phyloP scores from a whole-genome alignment of 371 early-diverging fungal genomes.

The Mucor plumbeus region DNA sequence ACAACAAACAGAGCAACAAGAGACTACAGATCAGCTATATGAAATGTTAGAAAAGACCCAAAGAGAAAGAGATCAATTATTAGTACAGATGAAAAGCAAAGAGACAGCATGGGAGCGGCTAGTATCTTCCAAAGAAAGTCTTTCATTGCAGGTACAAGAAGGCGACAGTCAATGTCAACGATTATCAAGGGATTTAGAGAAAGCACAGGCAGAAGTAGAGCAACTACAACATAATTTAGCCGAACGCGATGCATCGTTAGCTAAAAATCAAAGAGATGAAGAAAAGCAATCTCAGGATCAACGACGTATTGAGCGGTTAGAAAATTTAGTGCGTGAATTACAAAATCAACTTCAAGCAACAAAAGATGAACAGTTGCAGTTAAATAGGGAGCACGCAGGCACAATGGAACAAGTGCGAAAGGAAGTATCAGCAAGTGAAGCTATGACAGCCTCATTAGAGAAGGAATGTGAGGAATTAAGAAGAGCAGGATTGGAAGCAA shows the following conservation, averaged over 20 bases:
- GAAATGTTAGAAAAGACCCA: constrained; percentile 43
- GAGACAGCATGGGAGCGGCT: constrained; percentile 51
- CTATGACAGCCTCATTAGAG: constrained; percentile 40
- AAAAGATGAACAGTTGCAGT: constrained; percentile 13
- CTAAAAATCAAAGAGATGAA: constrained; percentile 30
- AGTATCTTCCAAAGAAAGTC: constrained; percentile 48
- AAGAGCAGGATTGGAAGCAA: constrained; percentile 41
- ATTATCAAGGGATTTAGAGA: constrained; percentile 24
- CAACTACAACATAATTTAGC: constrained; percentile 15
- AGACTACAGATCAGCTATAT: constrained; percentile 27
- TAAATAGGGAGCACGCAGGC: constrained; percentile 41
- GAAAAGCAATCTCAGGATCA: constrained; percentile 36
- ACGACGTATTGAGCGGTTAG: constrained; percentile 43
- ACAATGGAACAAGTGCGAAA: constrained; percentile 33
- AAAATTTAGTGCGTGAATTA: constrained; percentile 33
- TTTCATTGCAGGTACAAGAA: constrained; percentile 43
- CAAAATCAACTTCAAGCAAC: constrained; percentile 27
- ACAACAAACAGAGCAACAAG: constrained; percentile 15
- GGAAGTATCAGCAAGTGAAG: constrained; percentile 31
- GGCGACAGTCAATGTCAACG: constrained; percentile 25
- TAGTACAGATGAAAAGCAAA: constrained; percentile 38
- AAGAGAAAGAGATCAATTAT: constrained; percentile 33
- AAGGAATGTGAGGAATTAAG: constrained; percentile 49
- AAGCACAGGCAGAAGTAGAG: constrained; percentile 11
- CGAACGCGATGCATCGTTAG: constrained; percentile 27